Base-by-base conservation (phyloP, 352 stramenopile species). In the Thalassiosira exigua region DNA sequence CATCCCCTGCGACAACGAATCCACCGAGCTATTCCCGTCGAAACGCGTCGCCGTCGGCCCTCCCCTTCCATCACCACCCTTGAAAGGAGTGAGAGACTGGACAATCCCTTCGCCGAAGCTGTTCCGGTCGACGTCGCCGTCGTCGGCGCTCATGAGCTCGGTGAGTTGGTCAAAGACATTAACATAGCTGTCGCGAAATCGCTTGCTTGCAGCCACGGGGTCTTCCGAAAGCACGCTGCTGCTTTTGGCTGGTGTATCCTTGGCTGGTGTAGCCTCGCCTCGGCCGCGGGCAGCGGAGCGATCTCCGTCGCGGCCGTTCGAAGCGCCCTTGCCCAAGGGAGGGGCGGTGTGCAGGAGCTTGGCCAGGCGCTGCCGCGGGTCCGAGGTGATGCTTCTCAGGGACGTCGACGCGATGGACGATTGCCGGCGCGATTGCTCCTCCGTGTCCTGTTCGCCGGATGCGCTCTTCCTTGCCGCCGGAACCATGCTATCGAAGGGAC, bases 331-430 rank as follows among this genome's bases (percentile, higher is more conserved):
- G 24, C 12, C 46, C n/a, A 50, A 19, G 1, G 42, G 39, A 9
- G 60, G 70, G 22, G 41, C 44, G 39, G 64, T 52, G 17, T 46
- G 59, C 24, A 82, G 27, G 1, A 92, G 24, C 71, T 84, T 92
- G 0, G 85, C 84, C 9, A 93, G 54, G 54, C 88, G 56, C 78
- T 93, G 88, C 56, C 88, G 52, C 36, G 88, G 85, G 80, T 93
- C 88, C 1, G 84, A 79, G 22, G 88, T 59, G 32, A 91, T 68
- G 57, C 67, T 85, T 78, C 90, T 85, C 2, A 93, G 39, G 3
- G 89, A 56, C 60, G 21, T 50, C 36, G 36, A 44, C 36, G 7
- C 7, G 36, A 7, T 44, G 7, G 7, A 7, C 7, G 36, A 14
- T 44, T 44, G 36, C 36, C 36, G 7, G 7, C 7, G 7, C 36